Conservation (phyloP, 441 rosid genomes). For the Syzygium malaccense region DNA sequence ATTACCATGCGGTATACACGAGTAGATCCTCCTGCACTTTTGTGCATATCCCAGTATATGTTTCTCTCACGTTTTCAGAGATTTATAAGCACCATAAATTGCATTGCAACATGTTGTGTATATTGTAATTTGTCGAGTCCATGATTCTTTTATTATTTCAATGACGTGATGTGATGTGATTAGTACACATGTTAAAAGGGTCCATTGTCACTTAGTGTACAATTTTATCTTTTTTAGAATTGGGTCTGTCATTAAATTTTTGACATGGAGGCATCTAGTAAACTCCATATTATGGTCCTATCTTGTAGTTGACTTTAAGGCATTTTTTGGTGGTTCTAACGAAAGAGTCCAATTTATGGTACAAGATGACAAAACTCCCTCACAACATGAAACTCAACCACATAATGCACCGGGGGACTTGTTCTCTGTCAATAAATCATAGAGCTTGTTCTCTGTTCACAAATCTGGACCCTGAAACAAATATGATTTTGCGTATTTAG, state of each 20-base stretch:
- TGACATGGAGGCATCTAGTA: background rate
- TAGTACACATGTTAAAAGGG: background rate
- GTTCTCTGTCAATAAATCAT: background rate
- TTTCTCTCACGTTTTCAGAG: background rate
- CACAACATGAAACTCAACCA: background rate
- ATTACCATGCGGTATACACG: too few relatives aligned
- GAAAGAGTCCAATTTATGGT: background rate
- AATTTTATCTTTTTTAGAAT: background rate
- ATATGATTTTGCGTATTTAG: background rate
- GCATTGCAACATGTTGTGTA: background rate
- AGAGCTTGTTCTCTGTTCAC: background rate
- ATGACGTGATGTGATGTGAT: background rate
- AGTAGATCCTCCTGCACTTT: too few relatives aligned
- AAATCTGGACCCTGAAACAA: background rate
- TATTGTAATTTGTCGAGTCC: background rate
- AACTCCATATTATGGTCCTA: background rate
- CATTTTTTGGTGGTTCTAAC: background rate
- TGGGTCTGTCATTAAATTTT: background rate
- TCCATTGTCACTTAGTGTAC: background rate
- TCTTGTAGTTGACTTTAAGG: background rate
- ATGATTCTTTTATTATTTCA: background rate
- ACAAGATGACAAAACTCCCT: background rate
- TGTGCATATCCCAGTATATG: background rate
- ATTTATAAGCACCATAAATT: background rate
- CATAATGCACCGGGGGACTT: background rate